phyloP scores from a whole-genome alignment of 805 yeast species.

The Pichia insulana region DNA sequence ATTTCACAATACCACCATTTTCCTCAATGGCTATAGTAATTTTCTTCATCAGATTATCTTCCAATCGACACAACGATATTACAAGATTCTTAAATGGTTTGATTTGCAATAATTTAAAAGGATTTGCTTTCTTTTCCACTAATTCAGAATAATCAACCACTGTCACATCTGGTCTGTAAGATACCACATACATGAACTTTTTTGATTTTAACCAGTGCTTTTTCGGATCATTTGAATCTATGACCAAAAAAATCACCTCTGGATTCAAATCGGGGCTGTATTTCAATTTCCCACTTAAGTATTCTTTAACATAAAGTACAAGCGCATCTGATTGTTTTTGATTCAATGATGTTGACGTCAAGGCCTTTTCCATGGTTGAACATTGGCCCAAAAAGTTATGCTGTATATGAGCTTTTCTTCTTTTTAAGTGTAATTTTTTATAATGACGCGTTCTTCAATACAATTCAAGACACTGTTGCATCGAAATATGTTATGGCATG shows the following conservation, averaged over 20 bases:
- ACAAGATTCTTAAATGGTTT: constrained; percentile 36
- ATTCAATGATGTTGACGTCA: constrained; percentile 24
- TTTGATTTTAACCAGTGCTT: constrained; percentile 33
- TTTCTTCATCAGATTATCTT: constrained; percentile 15
- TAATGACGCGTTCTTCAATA: too few relatives aligned
- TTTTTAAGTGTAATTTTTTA: too few relatives aligned
- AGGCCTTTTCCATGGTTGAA: not conserved
- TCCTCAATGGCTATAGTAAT: constrained; percentile 27
- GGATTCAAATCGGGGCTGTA: constrained; percentile 23
- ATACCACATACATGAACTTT: constrained; percentile 42
- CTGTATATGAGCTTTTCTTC: too few relatives aligned
- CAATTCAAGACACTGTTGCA: too few relatives aligned
- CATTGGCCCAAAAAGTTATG: too few relatives aligned
- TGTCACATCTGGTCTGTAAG: constrained; percentile 45
- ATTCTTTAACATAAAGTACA: constrained; percentile 10
- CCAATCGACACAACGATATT: constrained; percentile 31
- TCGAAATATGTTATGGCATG: too few relatives aligned
- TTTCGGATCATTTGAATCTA: constrained; percentile 17
- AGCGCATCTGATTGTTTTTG: constrained; percentile 14
- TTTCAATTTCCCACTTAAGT: constrained; percentile 11
- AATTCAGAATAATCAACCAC: constrained; percentile 48
- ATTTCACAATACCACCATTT: constrained; percentile 43
- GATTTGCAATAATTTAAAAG: constrained; percentile 14
- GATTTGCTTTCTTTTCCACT: constrained; percentile 31
- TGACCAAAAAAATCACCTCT: constrained; percentile 19